phyloP scores from a whole-genome alignment of 2,329 filamentous ascomycete species.

The Thelonectria discophora region DNA sequence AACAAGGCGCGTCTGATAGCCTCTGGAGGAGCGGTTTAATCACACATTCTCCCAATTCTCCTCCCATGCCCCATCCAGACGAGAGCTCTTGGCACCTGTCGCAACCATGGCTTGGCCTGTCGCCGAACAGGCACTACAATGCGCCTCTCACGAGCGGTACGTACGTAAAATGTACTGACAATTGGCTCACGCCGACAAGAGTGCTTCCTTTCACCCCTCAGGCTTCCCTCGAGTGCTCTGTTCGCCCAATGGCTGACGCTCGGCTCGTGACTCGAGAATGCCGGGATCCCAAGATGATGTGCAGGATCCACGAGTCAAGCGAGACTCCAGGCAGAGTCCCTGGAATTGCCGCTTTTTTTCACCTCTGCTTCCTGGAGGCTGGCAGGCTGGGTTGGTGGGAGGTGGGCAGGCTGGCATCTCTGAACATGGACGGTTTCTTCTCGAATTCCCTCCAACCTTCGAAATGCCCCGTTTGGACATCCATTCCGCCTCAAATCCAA shows the following conservation, averaged over 20 bases:
- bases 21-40: constrained; percentile 23
- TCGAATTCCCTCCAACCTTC: not conserved
- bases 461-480: not conserved
- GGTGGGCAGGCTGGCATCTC: constrained; percentile 11
- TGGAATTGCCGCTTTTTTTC: not conserved
- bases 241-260: constrained; percentile 27
- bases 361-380: constrained; percentile 25
- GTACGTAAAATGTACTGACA: constrained; percentile 31
- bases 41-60: no score
- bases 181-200: constrained; percentile 11
- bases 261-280: constrained; percentile 41
- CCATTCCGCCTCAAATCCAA: not conserved
- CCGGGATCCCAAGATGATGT: constrained; percentile 44
- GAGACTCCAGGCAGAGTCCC: constrained; percentile 33
- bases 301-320: constrained; percentile 50
- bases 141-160: constrained; percentile 21
- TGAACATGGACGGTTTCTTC: constrained; percentile 1
- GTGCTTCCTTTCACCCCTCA: constrained; percentile 9
- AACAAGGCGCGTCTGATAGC: constrained; percentile 17
- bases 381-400: constrained; percentile 22
- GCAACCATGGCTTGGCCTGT: constrained; percentile 29
- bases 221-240: constrained; percentile 28
- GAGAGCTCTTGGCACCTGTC: constrained; percentile 33
- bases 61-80: constrained; percentile 26
- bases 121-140: constrained; percentile 23